A percentile compares a stretch with the other conserved stretches of the same genome.
Evolutionary conservation across 2,329 filamentous ascomycete genomes (phyloP).

Genomic region (Colletotrichum australisinense): DNA sequence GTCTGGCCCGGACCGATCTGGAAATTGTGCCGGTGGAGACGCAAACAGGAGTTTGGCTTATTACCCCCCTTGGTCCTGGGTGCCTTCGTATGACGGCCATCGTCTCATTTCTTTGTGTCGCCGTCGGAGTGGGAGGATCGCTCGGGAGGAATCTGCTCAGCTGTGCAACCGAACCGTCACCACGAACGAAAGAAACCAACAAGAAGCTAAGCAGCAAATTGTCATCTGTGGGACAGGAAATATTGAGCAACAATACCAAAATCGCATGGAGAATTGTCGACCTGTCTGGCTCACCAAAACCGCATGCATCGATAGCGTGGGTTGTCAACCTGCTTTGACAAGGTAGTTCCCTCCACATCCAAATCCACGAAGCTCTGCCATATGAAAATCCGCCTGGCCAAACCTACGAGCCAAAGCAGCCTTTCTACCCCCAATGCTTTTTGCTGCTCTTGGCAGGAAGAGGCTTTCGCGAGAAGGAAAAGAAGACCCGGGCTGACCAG

Average conservation of each 20-base stretch:
- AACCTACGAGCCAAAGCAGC: constrained; percentile 8
- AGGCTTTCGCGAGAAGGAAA: neutral
- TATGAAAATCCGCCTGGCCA: constrained; percentile 13
- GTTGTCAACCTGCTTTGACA: constrained; percentile 26
- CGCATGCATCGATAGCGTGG: constrained; percentile 34
- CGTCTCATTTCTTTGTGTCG: constrained; percentile 19
- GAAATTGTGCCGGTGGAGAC: constrained; percentile 24
- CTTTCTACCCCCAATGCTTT: neutral
- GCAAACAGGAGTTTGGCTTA: constrained; percentile 29
- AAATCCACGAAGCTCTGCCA: constrained; percentile 4
- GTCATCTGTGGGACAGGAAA: neutral
- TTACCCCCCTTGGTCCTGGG: constrained; percentile 10
- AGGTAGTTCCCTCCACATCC: constrained; percentile 32
- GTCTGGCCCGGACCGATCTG: constrained; percentile 24
- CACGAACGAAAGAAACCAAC: constrained; percentile 4
- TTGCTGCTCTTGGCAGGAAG: neutral
- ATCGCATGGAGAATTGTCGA: constrained; percentile 29
- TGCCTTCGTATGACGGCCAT: constrained; percentile 23
- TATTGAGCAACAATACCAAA: neutral
- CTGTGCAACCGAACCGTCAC: constrained; percentile 24
- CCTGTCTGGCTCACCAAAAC: constrained; percentile 12
- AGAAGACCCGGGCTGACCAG: constrained; percentile 12
- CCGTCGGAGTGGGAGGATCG: constrained; percentile 1
- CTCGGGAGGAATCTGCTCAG: constrained; percentile 16
- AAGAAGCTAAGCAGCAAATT: neutral